phyloP scores from a whole-genome alignment of 352 stramenopile species.

The Globisporangium radiosum region DNA sequence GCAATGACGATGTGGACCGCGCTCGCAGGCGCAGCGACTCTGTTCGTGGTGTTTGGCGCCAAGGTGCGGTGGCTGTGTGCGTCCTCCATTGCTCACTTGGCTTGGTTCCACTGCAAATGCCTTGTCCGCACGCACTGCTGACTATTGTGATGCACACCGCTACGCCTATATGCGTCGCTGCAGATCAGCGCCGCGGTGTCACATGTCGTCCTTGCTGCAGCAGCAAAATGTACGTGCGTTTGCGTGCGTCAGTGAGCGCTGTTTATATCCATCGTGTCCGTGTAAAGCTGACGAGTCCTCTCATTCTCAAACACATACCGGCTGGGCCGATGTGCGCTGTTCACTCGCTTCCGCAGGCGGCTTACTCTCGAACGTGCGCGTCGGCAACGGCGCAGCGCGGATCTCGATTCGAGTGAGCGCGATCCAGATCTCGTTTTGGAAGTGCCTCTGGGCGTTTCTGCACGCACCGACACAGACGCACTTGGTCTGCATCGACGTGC shows the following conservation, averaged over 20 bases:
- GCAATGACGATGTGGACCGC: background rate
- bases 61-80: conserved; percentile 1
- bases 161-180: background rate
- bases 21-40: background rate
- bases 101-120: too few relatives aligned
- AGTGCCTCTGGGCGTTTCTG: conserved; percentile 43
- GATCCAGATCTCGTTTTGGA: conserved; percentile 52
- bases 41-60: conserved; percentile 6
- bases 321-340: too few relatives aligned
- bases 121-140: background rate
- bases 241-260: too few relatives aligned
- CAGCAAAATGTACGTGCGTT: conserved; percentile 6
- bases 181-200: conserved; percentile 7
- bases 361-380: conserved; percentile 38
- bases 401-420: conserved; percentile 31
- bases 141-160: background rate
- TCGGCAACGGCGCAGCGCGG: conserved; percentile 24
- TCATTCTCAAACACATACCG: background rate
- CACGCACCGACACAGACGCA: conserved; percentile 30
- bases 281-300: background rate
- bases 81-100: too few relatives aligned
- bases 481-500: conserved; percentile 35
- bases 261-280: background rate
- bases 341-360: conserved; percentile 21
- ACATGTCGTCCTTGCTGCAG: conserved; percentile 1